Evolutionary conservation across 2,329 filamentous ascomycete species (phyloP), one percentile per base, ranked within the genome.

Genomic region (Ceratocystiopsis sp.): DNA sequence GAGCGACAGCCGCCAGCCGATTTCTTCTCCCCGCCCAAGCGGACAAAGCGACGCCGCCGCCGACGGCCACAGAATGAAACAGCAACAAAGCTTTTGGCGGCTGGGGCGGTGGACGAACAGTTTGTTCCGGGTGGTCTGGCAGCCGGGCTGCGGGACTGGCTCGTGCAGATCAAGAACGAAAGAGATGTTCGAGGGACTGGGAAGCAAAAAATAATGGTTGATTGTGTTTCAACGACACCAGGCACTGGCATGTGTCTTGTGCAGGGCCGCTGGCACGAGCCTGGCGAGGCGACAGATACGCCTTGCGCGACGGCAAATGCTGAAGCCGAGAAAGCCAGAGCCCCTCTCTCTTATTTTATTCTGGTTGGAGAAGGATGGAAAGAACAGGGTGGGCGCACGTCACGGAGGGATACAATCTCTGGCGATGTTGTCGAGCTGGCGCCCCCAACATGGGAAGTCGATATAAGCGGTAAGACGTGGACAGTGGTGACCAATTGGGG

Each of bases 71-170:
- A 8, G 25, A 29, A 29, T 29, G 25, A 29, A 8, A 10, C 25
- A 11, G 10, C 25, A 29, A 8, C 25, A 29, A 29, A 29, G 10
- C 9, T 10, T 29, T 2, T 29, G 9, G 25, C 25, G 25, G 2
- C 25, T 8, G 10, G 25, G 6, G 25, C 7, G 25, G 25, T 29
- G 6, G 25, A 29, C 4, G 37, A 45, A 12, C 45, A 42, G 48
- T 65, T 64, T 40, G 45, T 63, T 5, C 49, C 59, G 0, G 62
- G 61, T 14, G 63, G 64, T 0, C 55, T 67, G 13, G 64, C 64
- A 3, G 57, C 61, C 2, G 59, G 61, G 45, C 51, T 67, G 10
- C 58, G 63, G 8, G 59, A 62, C 52, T 67, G 64, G 64, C 57
- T 67, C 32, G 57, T 66, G 35, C 61, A 63, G 40, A 57, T 63